Percentiles rank a stretch among this genome's conserved stretches.
Evolutionary conservation across 2,329 filamentous ascomycete genomes (phyloP).

Genomic region (Blumeria graminis): DNA sequence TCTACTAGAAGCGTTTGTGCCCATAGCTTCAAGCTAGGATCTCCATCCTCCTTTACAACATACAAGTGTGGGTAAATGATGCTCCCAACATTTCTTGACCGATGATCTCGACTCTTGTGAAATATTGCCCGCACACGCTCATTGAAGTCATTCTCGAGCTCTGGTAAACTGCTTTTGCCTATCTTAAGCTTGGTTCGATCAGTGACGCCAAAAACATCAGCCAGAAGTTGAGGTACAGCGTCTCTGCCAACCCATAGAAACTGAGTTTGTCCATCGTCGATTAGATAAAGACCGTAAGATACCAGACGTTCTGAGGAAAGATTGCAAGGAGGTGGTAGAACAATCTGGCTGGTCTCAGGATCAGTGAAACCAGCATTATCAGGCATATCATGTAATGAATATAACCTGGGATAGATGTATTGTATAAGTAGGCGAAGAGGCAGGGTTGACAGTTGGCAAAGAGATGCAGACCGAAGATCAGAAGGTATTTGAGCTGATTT

Average conservation of each 20-base stretch:
- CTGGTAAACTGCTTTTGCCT: conserved; percentile 68
- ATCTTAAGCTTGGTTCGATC: conserved; percentile 71
- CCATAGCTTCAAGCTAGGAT: conserved; percentile 87
- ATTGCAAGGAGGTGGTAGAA: conserved; percentile 64
- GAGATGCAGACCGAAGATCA: conserved; percentile 76
- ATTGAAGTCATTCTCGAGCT: conserved; percentile 89
- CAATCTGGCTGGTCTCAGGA: conserved; percentile 64
- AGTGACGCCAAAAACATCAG: conserved; percentile 72
- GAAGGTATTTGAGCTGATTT: conserved; percentile 86
- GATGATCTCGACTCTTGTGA: conserved; percentile 77
- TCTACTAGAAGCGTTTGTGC: conserved; percentile 89
- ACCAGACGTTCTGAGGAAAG: conserved; percentile 72
- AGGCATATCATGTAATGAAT: conserved; percentile 88
- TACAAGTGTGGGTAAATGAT: conserved; percentile 87
- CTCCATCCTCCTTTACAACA: conserved; percentile 81
- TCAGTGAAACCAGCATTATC: conserved; percentile 76
- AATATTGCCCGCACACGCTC: conserved; percentile 77
- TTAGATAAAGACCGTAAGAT: conserved; percentile 78
- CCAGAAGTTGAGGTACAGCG: conserved; percentile 65
- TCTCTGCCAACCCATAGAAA: conserved; percentile 94
- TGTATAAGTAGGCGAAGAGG: conserved; percentile 76
- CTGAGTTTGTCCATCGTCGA: conserved; percentile 92
- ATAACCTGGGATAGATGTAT: conserved; percentile 70
- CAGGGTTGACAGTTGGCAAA: conserved; percentile 83
- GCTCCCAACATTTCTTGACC: conserved; percentile 68